phyloP scores from a whole-genome alignment of 176 grass and related monocot genomes.

The Secale cereale region DNA sequence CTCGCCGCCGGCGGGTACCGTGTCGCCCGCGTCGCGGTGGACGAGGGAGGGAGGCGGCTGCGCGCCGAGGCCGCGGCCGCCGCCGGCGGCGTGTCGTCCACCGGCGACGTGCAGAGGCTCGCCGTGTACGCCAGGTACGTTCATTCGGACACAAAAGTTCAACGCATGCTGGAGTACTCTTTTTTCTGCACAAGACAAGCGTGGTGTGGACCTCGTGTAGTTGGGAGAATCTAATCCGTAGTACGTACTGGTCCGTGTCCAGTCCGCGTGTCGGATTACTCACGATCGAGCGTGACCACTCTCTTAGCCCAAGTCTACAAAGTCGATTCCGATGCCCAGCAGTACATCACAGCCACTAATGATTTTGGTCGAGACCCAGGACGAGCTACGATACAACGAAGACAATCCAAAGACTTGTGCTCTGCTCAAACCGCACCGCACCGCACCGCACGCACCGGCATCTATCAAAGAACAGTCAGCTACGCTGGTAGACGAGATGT shows the following conservation, averaged over 20 bases:
- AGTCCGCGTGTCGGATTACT: background rate
- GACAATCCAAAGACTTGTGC: background rate
- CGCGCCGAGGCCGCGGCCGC: background rate
- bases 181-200: too few relatives aligned
- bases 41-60: background rate
- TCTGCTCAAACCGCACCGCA: background rate
- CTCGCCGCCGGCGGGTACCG: constrained; percentile 17
- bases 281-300: background rate
- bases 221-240: too few relatives aligned
- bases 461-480: background rate
- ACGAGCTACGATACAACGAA: background rate
- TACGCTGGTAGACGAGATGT: background rate
- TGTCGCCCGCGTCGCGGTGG: background rate
- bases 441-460: background rate
- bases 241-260: too few relatives aligned
- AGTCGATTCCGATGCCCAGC: too few relatives aligned
- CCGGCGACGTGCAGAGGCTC: constrained; percentile 6
- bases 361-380: background rate
- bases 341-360: background rate
- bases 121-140: constrained; percentile 12
- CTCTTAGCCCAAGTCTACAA: background rate
- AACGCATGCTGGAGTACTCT: too few relatives aligned
- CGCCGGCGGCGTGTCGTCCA: background rate
- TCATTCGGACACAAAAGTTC: background rate
- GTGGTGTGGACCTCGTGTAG: too few relatives aligned